Evolutionary conservation across 495 filamentous ascomycete species (phyloP).

Genomic region (Xanthoparmelia taractica): DNA sequence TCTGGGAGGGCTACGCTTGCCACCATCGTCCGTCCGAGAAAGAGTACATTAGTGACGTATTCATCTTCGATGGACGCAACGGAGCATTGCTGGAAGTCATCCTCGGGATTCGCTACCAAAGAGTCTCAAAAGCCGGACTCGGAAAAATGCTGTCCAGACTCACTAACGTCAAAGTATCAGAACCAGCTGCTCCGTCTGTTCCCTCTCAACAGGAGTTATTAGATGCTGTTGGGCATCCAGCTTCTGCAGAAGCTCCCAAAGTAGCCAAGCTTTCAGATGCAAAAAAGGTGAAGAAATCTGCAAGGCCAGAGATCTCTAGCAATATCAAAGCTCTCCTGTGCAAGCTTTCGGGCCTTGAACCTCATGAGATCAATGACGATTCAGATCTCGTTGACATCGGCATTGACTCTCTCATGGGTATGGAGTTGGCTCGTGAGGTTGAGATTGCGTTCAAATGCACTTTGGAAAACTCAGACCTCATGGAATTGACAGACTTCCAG

Average conservation of each 20-base stretch:
- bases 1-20: constrained; percentile 40
- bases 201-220: too few species aligned
- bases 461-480: constrained; percentile 31
- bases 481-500: constrained; percentile 31
- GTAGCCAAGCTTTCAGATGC: too few species aligned
- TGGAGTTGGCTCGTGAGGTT: constrained; percentile 48
- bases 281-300: not conserved
- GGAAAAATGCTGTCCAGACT: constrained; percentile 30
- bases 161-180: constrained; percentile 4
- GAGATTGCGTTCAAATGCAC: constrained; percentile 39
- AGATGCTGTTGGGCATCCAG: too few species aligned
- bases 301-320: too few species aligned
- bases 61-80: constrained; percentile 40
- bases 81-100: constrained; percentile 41
- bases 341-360: constrained; percentile 39
- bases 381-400: constrained; percentile 41
- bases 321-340: constrained; percentile 22
- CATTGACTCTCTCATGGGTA: constrained; percentile 49
- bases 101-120: constrained; percentile 42
- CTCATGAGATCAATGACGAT: constrained; percentile 35
- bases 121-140: constrained; percentile 39
- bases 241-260: too few species aligned
- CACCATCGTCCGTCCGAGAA: constrained; percentile 34
- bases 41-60: constrained; percentile 42
- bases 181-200: not conserved